Evolutionary conservation across 805 yeast genomes (phyloP).

Genomic region (Kodamaea lidongshanica): DNA sequence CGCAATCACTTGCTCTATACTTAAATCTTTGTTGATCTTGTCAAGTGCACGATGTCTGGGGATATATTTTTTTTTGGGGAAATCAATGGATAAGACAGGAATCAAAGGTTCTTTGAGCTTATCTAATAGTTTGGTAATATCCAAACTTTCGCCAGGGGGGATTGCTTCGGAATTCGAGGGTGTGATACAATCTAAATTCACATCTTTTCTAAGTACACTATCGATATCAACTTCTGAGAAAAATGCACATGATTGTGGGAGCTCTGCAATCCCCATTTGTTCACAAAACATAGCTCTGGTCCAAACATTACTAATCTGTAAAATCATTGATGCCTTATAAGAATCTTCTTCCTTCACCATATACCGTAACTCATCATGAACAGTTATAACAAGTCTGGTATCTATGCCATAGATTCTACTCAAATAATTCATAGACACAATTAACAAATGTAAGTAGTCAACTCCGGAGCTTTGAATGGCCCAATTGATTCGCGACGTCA

Average conservation of each 20-base stretch:
- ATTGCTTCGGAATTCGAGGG: slow-evolving; percentile 69
- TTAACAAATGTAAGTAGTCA: slow-evolving; percentile 80
- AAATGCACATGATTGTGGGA: slow-evolving; percentile 94
- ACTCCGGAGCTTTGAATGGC: slow-evolving; percentile 98
- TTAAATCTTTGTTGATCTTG: slow-evolving; percentile 13
- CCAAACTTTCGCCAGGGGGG: slow-evolving; percentile 72
- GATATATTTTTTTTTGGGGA: slow-evolving; percentile 7
- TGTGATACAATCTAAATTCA: slow-evolving; percentile 83
- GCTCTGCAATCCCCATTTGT: slow-evolving; percentile 78
- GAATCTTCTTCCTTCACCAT: slow-evolving; percentile 67
- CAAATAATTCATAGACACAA: slow-evolving; percentile 84
- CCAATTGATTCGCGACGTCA: slow-evolving; percentile 95
- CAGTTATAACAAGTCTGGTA: slow-evolving; percentile 78
- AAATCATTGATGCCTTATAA: slow-evolving; percentile 70
- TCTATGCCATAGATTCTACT: slow-evolving; percentile 55
- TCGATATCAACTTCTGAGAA: slow-evolving; percentile 93
- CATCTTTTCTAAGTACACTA: slow-evolving; percentile 83
- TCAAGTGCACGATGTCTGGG: slow-evolving; percentile 13
- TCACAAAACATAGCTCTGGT: slow-evolving; percentile 93
- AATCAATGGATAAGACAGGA: neutral
- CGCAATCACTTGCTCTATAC: slow-evolving; percentile 14
- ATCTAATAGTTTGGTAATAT: slow-evolving; percentile 48
- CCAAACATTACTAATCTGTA: slow-evolving; percentile 91
- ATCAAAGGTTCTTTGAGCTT: slow-evolving; percentile 18
- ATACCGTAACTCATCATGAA: slow-evolving; percentile 91